Conservation (phyloP, 148 eudicot species). For the Chenopodium quinoa region DNA sequence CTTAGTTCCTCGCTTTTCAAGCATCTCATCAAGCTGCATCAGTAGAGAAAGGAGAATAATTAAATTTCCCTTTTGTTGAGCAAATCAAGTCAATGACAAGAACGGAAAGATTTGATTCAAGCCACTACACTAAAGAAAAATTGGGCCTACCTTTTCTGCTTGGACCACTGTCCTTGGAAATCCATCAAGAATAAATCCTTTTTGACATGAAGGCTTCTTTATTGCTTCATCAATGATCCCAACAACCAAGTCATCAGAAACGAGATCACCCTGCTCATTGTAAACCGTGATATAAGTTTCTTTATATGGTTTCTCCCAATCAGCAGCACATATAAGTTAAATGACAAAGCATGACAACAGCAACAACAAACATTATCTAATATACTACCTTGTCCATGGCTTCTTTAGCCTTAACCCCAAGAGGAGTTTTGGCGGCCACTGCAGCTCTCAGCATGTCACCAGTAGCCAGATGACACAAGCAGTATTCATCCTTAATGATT, state of each 20-base stretch:
- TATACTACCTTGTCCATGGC: conserved; percentile 82
- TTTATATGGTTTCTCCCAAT: neutral
- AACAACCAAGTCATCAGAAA: conserved; percentile 88
- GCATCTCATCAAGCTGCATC: conserved; percentile 93
- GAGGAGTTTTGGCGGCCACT: conserved; percentile 87
- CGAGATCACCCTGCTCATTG: conserved; percentile 70
- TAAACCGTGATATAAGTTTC: conserved; percentile 9
- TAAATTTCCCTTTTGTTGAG: neutral
- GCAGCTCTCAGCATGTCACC: conserved; percentile 99
- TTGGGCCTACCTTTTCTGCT: conserved; percentile 63
- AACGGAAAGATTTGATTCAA: neutral
- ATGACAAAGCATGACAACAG: neutral
- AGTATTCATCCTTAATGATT: conserved; percentile 83
- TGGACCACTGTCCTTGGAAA: conserved; percentile 94
- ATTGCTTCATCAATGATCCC: conserved; percentile 91
- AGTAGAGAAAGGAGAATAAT: neutral
- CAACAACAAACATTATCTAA: neutral
- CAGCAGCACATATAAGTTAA: neutral
- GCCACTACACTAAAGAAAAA: neutral
- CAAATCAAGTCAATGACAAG: conserved; percentile 2
- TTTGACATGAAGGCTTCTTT: conserved; percentile 87
- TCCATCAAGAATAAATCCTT: conserved; percentile 97
- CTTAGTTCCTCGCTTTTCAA: conserved; percentile 71
- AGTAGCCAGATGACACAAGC: conserved; percentile 94
- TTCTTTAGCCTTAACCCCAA: conserved; percentile 91